phyloP scores from a whole-genome alignment of 2,329 filamentous ascomycete species.

The Diaporthe capsici region DNA sequence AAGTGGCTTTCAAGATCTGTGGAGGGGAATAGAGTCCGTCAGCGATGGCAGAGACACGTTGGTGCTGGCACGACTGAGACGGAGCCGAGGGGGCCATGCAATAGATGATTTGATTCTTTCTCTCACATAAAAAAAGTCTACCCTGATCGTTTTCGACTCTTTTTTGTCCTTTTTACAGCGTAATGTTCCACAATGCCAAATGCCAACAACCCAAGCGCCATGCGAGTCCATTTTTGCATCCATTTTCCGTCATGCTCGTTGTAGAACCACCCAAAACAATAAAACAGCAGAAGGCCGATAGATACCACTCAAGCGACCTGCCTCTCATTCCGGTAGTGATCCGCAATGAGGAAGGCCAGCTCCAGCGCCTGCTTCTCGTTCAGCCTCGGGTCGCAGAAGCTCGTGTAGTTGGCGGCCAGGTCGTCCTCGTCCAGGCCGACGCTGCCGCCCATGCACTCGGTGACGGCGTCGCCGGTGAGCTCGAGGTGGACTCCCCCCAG shows the following conservation, averaged over 20 bases:
- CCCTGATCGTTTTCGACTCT: background rate
- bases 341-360: constrained; percentile 92
- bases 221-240: background rate
- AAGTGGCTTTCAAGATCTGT: background rate
- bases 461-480: constrained; percentile 94
- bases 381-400: constrained; percentile 93
- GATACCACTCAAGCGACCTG: constrained; percentile 1
- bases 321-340: constrained; percentile 72
- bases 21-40: constrained; percentile 20
- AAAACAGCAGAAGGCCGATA: background rate
- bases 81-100: background rate
- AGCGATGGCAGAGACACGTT: background rate
- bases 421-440: constrained; percentile 91
- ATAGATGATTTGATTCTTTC: constrained; percentile 27
- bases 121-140: background rate
- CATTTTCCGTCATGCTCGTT: background rate
- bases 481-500: constrained; percentile 96
- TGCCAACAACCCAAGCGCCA: constrained; percentile 21
- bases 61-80: constrained; percentile 9
- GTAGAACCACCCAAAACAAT: background rate
- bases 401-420: constrained; percentile 91
- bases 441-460: constrained; percentile 94
- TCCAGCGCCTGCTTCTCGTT: constrained; percentile 99
- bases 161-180: background rate
- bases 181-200: background rate